These are phyloP conservation scores for Claviceps spartinae DNA, from an alignment of 2,329 filamentous ascomycete genomes.

Conservation along the genomic window DNA sequence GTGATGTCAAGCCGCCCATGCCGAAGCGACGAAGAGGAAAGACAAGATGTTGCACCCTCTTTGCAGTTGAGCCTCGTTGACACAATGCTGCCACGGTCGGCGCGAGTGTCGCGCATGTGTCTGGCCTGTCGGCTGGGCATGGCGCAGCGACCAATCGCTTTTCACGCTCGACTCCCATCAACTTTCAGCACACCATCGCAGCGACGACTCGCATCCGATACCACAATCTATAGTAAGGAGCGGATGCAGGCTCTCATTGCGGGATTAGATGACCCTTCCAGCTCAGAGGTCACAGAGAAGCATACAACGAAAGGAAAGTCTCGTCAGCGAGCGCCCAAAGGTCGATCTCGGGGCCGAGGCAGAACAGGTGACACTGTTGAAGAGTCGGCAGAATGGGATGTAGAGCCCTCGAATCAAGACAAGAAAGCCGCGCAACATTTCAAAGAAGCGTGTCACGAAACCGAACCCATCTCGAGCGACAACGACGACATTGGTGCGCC, in stretches of 20 bases:
- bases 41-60: background rate
- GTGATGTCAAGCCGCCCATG: background rate
- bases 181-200: conserved; percentile 4
- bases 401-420: background rate
- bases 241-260: conserved; percentile 15
- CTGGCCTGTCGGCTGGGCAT: conserved; percentile 20
- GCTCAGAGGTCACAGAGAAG: background rate
- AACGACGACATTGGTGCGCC: background rate
- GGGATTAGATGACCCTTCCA: background rate
- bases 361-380: background rate
- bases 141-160: conserved; percentile 9
- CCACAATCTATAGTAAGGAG: conserved; percentile 10
- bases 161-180: conserved; percentile 3
- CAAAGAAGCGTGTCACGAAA: background rate
- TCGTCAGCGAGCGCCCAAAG: conserved; percentile 1
- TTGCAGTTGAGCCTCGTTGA: background rate
- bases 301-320: background rate
- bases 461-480: background rate
- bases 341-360: background rate
- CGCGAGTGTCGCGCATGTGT: conserved; percentile 20
- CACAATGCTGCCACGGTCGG: conserved; percentile 24
- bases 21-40: background rate
- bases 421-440: background rate
- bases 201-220: conserved; percentile 14
- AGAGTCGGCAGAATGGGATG: conserved; percentile 6